Evolutionary conservation across 2,329 filamentous ascomycete genomes (phyloP).

Genomic region (Myrmaecium sp.): DNA sequence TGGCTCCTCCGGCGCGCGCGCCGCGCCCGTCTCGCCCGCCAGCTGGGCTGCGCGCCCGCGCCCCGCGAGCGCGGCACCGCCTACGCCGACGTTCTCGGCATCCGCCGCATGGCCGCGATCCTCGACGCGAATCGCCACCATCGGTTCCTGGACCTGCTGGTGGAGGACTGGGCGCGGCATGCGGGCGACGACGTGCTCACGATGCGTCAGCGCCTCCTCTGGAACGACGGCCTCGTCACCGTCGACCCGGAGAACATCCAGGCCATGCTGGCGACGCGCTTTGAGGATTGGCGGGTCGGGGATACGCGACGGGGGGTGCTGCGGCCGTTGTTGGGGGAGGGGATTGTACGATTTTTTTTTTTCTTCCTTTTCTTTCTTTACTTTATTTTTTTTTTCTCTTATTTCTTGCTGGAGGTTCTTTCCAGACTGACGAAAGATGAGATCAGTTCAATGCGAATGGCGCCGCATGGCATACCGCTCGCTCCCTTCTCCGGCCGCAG

Average conservation of each 20-base stretch:
- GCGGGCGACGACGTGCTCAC: conserved; percentile 12
- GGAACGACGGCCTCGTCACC: conserved; percentile 24
- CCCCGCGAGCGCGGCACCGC: conserved; percentile 30
- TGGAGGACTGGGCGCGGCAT: conserved; percentile 9
- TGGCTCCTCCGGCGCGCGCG: no score
- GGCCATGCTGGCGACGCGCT: conserved; percentile 25
- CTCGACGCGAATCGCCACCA: conserved; percentile 15
- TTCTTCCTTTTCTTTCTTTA: not conserved
- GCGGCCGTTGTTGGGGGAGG: conserved; percentile 24
- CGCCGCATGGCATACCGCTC: conserved; percentile 19
- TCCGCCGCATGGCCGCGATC: conserved; percentile 30
- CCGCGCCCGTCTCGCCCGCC: no score
- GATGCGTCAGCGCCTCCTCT: conserved; percentile 20
- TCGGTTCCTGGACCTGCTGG: conserved; percentile 12
- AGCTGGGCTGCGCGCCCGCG: conserved; percentile 26
- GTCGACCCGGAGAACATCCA: conserved; percentile 32
- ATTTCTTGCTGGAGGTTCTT: conserved; percentile 1
- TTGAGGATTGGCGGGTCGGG: conserved; percentile 29
- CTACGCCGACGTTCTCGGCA: conserved; percentile 35
- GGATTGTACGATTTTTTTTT: conserved; percentile 10
- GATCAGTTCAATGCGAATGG: conserved; percentile 29
- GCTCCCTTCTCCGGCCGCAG: conserved; percentile 35
- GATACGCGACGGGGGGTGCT: conserved; percentile 18
- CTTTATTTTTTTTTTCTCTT: not conserved
- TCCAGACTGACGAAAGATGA: conserved; percentile 3